Evolutionary conservation across 306 rosid species (phyloP).

Genomic region (Prunus persica): Prunus_persica_NCBIv2 NC_034012.1:2844501-2845000

Average conservation of each 20-base stretch:
- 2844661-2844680: slow-evolving; percentile 18
- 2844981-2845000: slow-evolving; percentile 25
- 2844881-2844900: slow-evolving; percentile 10
- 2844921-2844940: slow-evolving; percentile 10
- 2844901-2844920: not conserved
- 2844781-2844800: slow-evolving; percentile 43
- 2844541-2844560: not conserved
- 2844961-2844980: slow-evolving; percentile 27
- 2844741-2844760: not conserved
- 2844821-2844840: slow-evolving; percentile 42
- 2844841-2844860: slow-evolving; percentile 10
- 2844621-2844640: not conserved
- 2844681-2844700: slow-evolving; percentile 29
- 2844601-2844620: not conserved
- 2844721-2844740: not conserved
- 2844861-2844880: slow-evolving; percentile 18
- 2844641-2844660: slow-evolving; percentile 26
- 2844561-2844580: not conserved
- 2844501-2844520: not conserved
- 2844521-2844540: not conserved
- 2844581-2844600: not conserved
- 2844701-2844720: not conserved
- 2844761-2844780: not conserved
- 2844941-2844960: slow-evolving; percentile 24
- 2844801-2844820: slow-evolving; percentile 36